Evolutionary conservation across 2,329 filamentous ascomycete species (phyloP).

Genomic region (Cryphonectria japonica): DNA sequence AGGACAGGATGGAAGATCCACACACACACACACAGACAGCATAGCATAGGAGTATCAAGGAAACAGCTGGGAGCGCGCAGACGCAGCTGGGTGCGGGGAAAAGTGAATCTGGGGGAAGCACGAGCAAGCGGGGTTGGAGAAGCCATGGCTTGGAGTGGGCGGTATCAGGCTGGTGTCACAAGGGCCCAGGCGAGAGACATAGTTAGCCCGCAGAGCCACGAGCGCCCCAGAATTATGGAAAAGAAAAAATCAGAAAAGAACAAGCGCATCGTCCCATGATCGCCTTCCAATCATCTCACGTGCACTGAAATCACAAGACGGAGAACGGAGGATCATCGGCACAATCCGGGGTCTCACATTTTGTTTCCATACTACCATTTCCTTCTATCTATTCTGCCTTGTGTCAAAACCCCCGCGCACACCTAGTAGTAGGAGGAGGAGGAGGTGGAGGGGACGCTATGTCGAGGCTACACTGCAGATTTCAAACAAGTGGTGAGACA

Average conservation of each 20-base stretch:
- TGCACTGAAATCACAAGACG: neutral
- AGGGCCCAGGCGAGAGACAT: slow-evolving; percentile 13
- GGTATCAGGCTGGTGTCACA: slow-evolving; percentile 21
- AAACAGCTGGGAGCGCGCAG: neutral
- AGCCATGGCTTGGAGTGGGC: slow-evolving; percentile 1
- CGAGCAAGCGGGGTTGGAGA: neutral
- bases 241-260: slow-evolving; percentile 6
- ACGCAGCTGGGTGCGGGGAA: neutral
- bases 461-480: neutral
- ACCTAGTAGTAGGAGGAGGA: neutral
- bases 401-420: neutral
- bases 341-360: neutral
- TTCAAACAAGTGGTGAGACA: neutral
- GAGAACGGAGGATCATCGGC: neutral
- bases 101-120: neutral
- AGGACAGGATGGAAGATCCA: neutral
- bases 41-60: neutral
- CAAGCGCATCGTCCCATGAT: neutral
- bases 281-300: neutral
- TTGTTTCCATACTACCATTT: neutral
- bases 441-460: neutral
- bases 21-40: neutral
- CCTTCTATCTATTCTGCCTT: neutral
- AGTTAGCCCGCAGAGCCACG: neutral
- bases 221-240: slow-evolving; percentile 9